Base-by-base conservation (phyloP, 2,329 filamentous ascomycete genomes). In the Colletotrichum sojae region DNA sequence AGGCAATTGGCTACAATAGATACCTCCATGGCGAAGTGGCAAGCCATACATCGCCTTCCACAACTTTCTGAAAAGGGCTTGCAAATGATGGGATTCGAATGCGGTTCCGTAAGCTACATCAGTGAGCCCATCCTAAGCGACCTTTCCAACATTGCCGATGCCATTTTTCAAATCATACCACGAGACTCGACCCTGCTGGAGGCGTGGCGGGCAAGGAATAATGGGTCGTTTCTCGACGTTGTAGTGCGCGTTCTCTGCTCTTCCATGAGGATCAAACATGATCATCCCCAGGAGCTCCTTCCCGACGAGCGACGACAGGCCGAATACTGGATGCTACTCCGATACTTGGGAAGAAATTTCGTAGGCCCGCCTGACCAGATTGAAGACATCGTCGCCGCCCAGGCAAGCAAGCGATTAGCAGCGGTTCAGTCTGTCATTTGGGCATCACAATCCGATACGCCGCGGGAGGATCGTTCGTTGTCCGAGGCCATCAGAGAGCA, bases 61-160 rank as follows among this genome's bases (percentile, higher is more conserved):
- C 9, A 10, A 36, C 31, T 36, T 36, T 36, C 31, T 10, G 8
- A 31, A 10, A 10, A 31, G 1, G 27, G 27, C 31, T 3, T 36
- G 31, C 8, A 36, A 10, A 10, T 10, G 6, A 4, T 45, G 64
- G 40, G 22, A 48, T 2, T 9, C 2, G 2, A 51, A 22, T 25
- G 51, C 51, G 20, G 5, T 15, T 1, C 8, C 51, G 4, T 18
- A 8, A n/a, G n/a, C n/a, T 9, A 9, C 31, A 16, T 18, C 22
- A 67, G 58, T 4, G 58, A 63, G 22, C 13, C 46, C 10, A 45
- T 67, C 3, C 6, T 15, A 2, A 67, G 49, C 25, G 58, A 63
- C 5, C 18, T 67, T 1, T 62, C 64, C 6, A 67, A 67, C 3
- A 6, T 67, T 6, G 13, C 1, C 2, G 10, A 16, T 10, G 52